Base-by-base conservation (phyloP, 345 rosid genomes). In the Eucalyptus urophylla region DNA sequence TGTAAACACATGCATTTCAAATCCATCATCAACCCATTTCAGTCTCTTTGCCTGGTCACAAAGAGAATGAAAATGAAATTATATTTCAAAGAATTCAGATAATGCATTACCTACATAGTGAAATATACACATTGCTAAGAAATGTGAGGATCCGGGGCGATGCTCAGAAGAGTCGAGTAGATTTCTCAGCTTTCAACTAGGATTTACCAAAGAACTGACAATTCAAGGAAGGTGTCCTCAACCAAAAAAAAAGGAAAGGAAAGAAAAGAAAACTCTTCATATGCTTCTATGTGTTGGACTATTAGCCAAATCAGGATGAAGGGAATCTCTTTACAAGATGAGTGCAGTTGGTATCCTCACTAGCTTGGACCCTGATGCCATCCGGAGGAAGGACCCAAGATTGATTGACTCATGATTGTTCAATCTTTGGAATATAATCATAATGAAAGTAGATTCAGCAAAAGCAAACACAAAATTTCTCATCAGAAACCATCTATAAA, bases 11-110 rank as follows among this genome's bases (percentile, higher is more conserved):
- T 81, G 89, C 95, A 97, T 92, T 91, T 95, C 96, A 87, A 95
- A 96, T 29, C 92, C 96, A 92, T 94, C 97, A 93, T 96, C 97
- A 40, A 95, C 93, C 98, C 99, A 97, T 93, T 97, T 96, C 90
- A 97, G 76, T 90, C 98, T 94, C 87, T 86, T 92, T 37, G 96
- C 99, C 99, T 97, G 91, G 51, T 90, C 49, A 80, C 40, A 87
- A 43, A 88, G 80, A 86, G 49, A 90, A 47, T 56, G 33, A 16
- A 19, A 83, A 81, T 45, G 47, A 88, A 33, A 7, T 43, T 86
- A 86, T 53, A 51, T 86, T 47, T 31, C 15, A 43, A 33, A 19
- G 87, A 53, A 51, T 53, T 50, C n/a, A 3, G n/a, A 51, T 86
- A 25, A 25, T 86, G 31, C 65, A 50, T 86, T 47, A 17, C 29